A percentile compares a stretch with the other conserved stretches of the same genome.
phyloP scores from a whole-genome alignment of 2,329 filamentous ascomycete species.

The Cladosporium sp. region DNA sequence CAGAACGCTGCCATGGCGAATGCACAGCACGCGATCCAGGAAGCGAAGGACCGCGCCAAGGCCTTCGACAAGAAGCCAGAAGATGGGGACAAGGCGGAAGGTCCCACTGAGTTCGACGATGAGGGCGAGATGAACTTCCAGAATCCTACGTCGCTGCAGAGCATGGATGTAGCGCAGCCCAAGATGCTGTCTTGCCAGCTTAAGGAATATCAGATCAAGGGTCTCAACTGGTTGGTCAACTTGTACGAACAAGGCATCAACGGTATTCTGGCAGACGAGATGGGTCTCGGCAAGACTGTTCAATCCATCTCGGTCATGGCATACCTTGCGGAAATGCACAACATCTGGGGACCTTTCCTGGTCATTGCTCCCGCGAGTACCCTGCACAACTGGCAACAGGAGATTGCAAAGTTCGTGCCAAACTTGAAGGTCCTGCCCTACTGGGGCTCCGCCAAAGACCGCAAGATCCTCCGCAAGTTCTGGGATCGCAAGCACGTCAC shows the following conservation, averaged over 20 bases:
- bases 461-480: conserved; percentile 95
- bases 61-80: conserved; percentile 73
- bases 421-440: conserved; percentile 93
- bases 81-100: conserved; percentile 44
- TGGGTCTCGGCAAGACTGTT: conserved; percentile 98
- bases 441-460: conserved; percentile 90
- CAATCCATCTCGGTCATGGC: conserved; percentile 99
- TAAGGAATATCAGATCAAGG: conserved; percentile 98
- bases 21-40: conserved; percentile 89
- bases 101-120: conserved; percentile 62
- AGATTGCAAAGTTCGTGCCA: conserved; percentile 91
- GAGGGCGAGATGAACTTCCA: conserved; percentile 99
- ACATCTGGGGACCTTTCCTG: conserved; percentile 96
- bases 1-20: conserved; percentile 86
- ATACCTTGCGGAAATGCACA: conserved; percentile 92
- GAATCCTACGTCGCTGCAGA: conserved; percentile 90
- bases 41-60: conserved; percentile 86
- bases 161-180: conserved; percentile 89
- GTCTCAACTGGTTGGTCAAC: conserved; percentile 98
- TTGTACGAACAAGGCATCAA: conserved; percentile 99
- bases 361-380: conserved; percentile 96
- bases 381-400: conserved; percentile 98
- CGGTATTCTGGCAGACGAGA: conserved; percentile 95
- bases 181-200: conserved; percentile 88
- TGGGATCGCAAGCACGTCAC: conserved; percentile 98